Evolutionary conservation across 2,329 filamentous ascomycete species (phyloP), one percentile per base, ranked within the genome.

Genomic region (Epichloe bromicola): DNA sequence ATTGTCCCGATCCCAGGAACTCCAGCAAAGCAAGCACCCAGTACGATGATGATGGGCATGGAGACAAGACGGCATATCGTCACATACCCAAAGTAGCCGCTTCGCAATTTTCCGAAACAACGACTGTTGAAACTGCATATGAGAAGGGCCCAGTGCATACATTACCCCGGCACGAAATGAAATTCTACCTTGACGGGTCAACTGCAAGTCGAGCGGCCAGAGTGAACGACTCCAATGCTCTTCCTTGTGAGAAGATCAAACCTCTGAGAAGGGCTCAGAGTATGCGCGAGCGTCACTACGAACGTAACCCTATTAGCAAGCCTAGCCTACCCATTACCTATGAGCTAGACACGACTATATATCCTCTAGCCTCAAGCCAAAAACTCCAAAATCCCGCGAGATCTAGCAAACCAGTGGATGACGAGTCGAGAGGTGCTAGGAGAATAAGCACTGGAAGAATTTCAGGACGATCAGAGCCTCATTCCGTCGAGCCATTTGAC

Each of bases 31-130:
- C 59, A 45, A 51, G 50, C 38, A 36, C 57, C 36, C 55, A 55
- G 45, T 53, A 30, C 19, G 23, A 17, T 19, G 41, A 60, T 45
- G 56, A 58, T 15, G 49, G 51, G 10, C 43, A 41, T 20, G 42
- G 23, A 15, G 30, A 23, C n/a, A 48, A 46, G 17, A 23, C 47
- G 14, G 44, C 37, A 17, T 74, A 78, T 55, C 74, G 67, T 37
- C 74, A 81, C 56, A 63, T 79, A 2, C 79, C 79, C 14, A 68
- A 70, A 49, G 69, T 75, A 37, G 78, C 78, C 0, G 77, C 78
- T 1, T 60, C 70, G 12, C 76, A 80, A 52, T 82, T 81, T 58
- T 65, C 71, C 10, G 65, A 70, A 42, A 81, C 78, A 0, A 73
- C 77, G 0, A 78, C 75, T 1, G 65, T 70, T 15, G 70, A 71